Evolutionary conservation across 2,329 filamentous ascomycete genomes (phyloP), one percentile per base, ranked within the genome.

Genomic region (Fusarium marasasianum): DNA sequence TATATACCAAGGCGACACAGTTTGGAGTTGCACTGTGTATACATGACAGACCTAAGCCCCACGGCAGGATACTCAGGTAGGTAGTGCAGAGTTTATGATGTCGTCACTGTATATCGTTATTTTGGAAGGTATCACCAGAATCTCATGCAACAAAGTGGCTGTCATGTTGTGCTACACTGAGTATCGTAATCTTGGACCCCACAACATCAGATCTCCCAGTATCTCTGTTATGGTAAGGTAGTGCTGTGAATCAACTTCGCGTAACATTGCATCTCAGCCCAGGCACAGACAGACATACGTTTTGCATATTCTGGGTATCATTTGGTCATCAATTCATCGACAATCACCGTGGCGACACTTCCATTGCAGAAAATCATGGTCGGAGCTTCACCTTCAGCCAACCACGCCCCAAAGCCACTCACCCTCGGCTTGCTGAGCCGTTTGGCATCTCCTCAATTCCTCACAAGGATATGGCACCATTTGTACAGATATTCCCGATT

Each of bases 191-290:
- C 18, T 53, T 63, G 22, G 38, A 68, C 71, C 44, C 62, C 63
- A 37, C 63, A 64, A 58, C 66, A 54, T 57, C 20, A 69, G 58
- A 72, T 72, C 54, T 73, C 50, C 48, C 66, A 68, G 47, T 55
- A 35, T 55, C 54, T 40, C 35, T 44, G n/a, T 20, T 24, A 57
- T 58, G 57, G 43, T 24, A 57, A 55, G 57, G 43, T 40, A 57
- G 54, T 57, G 50, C 38, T 51, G 38, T 45, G 50, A 62, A 62
- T 44, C 40, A 51, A 63, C 13, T 47, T 61, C 48, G 58, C 31
- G 71, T 74, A 47, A 60, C 71, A 74, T 33, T 67, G 62, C 66
- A 74, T 61, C 48, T 71, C 63, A 74, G 62, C 51, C 66, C 62
- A 71, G 62, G 71, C 61, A 68, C 71, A 63, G 55, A 55, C 53